Conservation (phyloP, 371 early-diverging fungal genomes). For the Apophysomyces variabilis region DNA sequence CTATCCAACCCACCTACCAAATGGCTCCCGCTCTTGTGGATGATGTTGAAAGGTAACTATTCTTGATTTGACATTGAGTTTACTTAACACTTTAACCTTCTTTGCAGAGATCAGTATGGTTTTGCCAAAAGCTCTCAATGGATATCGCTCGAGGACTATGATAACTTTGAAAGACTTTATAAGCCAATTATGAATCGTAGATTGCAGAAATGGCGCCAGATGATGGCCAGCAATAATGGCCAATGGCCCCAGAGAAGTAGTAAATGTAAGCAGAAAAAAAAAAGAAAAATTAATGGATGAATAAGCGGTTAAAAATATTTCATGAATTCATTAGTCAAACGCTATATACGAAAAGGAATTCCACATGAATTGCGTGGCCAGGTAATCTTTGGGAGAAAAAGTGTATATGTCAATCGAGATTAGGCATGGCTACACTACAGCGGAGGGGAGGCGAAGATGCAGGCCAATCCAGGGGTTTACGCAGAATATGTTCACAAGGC, state of each 20-base stretch:
- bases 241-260: constrained; percentile 59
- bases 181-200: constrained; percentile 62
- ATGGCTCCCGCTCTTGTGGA: constrained; percentile 17
- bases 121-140: constrained; percentile 67
- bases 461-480: constrained; percentile 67
- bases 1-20: constrained; percentile 12
- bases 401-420: neutral
- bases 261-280: constrained; percentile 51
- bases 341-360: constrained; percentile 85
- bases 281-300: neutral
- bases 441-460: constrained; percentile 74
- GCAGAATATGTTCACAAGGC: constrained; percentile 58
- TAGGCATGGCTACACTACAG: constrained; percentile 85
- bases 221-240: constrained; percentile 60
- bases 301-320: too few relatives aligned
- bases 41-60: constrained; percentile 1
- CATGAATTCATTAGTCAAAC: constrained; percentile 57
- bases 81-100: neutral
- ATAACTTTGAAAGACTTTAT: constrained; percentile 62
- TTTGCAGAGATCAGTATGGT: constrained; percentile 67
- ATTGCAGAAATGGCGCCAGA: constrained; percentile 63
- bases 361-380: constrained; percentile 77
- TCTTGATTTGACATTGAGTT: neutral
- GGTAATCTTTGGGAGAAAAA: constrained; percentile 41
- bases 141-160: constrained; percentile 60